Conservation (phyloP, 768 basidiomycete species). For the Coprinopsis marcescibilis region DNA sequence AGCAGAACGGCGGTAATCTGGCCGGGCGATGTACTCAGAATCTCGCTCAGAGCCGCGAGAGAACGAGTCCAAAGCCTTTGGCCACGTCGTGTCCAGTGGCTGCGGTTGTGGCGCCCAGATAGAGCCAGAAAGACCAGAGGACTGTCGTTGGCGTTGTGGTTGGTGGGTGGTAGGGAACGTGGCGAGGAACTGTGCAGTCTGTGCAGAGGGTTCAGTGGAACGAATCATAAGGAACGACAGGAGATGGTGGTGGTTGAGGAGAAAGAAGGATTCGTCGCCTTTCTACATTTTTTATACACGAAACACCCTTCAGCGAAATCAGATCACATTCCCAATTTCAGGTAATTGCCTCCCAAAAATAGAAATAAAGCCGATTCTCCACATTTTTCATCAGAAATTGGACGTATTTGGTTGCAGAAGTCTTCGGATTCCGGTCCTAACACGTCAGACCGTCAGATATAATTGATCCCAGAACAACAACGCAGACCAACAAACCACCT, state of each 20-base stretch:
- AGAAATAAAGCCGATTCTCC: conserved; percentile 9
- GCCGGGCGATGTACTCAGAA: conserved; percentile 17
- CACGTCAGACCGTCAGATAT: neutral
- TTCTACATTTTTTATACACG: conserved; percentile 30
- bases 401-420: conserved; percentile 11
- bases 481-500: neutral
- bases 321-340: conserved; percentile 30
- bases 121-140: conserved; percentile 43
- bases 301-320: conserved; percentile 21
- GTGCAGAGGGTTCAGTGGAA: conserved; percentile 26
- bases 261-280: conserved; percentile 29
- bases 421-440: conserved; percentile 11
- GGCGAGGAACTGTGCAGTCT: conserved; percentile 32
- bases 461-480: neutral
- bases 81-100: conserved; percentile 62
- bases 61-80: conserved; percentile 57
- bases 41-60: conserved; percentile 44
- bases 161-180: conserved; percentile 37
- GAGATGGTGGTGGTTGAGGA: conserved; percentile 38
- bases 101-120: conserved; percentile 85
- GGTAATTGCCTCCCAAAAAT: conserved; percentile 27
- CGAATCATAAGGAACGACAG: conserved; percentile 24
- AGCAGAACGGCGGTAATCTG: conserved; percentile 21
- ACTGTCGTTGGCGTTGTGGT: conserved; percentile 32
- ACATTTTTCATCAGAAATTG: conserved; percentile 8